phyloP scores from a whole-genome alignment of 108 stramenopile genomes.

The Stephanodiscus triporus region DNA sequence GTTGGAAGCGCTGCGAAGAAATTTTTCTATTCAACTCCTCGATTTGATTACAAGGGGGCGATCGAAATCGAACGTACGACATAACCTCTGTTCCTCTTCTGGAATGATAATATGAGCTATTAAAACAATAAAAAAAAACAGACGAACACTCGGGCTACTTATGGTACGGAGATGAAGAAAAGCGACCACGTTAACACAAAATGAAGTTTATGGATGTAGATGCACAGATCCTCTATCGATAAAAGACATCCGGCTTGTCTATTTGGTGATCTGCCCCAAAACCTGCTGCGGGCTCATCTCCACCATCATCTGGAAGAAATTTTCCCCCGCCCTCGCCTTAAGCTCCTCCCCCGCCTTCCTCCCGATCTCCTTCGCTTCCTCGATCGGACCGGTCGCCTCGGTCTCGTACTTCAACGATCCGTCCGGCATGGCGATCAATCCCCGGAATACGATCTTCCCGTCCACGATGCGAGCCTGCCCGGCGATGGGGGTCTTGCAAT shows the following conservation, averaged over 20 bases:
- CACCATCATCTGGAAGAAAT: constrained; percentile 96
- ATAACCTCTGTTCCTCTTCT: too few species aligned
- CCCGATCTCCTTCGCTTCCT: constrained; percentile 83
- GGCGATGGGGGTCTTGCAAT: constrained; percentile 99
- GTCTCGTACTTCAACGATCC: constrained; percentile 85
- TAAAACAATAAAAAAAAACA: not conserved
- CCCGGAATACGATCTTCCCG: constrained; percentile 86
- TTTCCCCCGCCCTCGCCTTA: constrained; percentile 88
- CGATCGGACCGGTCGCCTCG: constrained; percentile 75
- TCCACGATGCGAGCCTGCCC: constrained; percentile 94
- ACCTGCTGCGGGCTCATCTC: constrained; percentile 94
- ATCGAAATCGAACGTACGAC: too few species aligned
- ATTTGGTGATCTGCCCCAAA: constrained; percentile 89
- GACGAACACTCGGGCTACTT: not conserved
- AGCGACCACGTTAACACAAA: not conserved
- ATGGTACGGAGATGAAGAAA: not conserved
- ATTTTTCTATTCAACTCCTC: too few species aligned
- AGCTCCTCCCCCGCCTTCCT: constrained; percentile 82
- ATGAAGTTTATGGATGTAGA: not conserved
- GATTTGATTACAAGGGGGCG: too few species aligned
- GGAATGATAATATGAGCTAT: not conserved
- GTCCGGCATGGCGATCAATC: constrained; percentile 94
- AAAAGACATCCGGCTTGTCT: constrained; percentile 7
- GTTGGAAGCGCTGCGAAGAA: too few species aligned
- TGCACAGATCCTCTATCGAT: not conserved